Evolutionary conservation across 495 filamentous ascomycete genomes (phyloP).

Genomic region (Annulohypoxylon nitens): DNA sequence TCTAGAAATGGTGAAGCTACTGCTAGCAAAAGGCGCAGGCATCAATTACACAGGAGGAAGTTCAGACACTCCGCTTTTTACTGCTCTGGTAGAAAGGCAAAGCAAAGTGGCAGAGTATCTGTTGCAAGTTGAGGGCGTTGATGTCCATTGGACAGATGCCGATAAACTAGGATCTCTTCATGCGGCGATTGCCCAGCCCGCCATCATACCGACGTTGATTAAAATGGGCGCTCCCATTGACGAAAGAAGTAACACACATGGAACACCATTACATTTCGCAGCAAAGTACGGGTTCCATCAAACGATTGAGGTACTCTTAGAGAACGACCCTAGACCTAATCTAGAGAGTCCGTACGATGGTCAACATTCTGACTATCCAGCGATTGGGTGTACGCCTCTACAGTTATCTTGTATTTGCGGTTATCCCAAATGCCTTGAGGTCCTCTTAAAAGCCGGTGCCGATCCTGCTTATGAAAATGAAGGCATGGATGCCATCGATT

Average conservation of each 20-base stretch:
- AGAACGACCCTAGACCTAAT: constrained; percentile 15
- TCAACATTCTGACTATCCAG: not conserved
- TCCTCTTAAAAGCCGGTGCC: constrained; percentile 28
- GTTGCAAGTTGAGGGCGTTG: constrained; percentile 23
- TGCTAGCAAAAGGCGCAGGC: constrained; percentile 40
- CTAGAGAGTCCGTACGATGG: constrained; percentile 18
- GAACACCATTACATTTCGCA: constrained; percentile 22
- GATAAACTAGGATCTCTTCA: constrained; percentile 41
- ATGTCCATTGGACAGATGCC: constrained; percentile 35
- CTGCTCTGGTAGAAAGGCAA: not conserved
- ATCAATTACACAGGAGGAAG: constrained; percentile 8
- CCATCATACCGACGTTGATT: constrained; percentile 21
- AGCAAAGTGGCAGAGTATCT: constrained; percentile 1
- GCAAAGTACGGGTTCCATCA: constrained; percentile 3
- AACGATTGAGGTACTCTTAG: constrained; percentile 21
- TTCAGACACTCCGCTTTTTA: constrained; percentile 3
- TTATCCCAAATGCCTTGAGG: constrained; percentile 3
- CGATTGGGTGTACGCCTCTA: constrained; percentile 29
- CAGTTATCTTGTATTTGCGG: constrained; percentile 21
- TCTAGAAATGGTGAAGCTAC: constrained; percentile 16
- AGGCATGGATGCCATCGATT: not conserved
- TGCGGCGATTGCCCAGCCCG: constrained; percentile 4
- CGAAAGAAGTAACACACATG: not conserved
- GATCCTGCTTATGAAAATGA: constrained; percentile 1
- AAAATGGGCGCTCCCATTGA: constrained; percentile 26